These are phyloP conservation scores for Agaricales sp. DNA, from an alignment of 1,284 basidiomycete species.

Conservation along the genomic window DNA sequence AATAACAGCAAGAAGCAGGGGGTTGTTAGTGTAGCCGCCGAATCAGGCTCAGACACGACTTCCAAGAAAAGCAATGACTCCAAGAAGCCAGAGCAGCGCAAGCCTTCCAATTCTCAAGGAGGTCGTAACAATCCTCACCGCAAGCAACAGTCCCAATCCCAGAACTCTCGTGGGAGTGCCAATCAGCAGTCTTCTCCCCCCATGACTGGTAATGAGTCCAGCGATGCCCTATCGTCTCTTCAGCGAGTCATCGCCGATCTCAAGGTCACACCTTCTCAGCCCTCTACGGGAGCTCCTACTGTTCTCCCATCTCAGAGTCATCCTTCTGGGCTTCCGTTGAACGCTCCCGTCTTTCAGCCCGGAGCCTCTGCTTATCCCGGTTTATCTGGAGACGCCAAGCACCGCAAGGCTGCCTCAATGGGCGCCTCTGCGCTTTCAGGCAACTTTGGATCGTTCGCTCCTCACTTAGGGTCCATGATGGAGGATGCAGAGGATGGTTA, in stretches of 20 bases:
- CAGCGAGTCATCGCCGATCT: slow-evolving; percentile 78
- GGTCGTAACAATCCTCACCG: slow-evolving; percentile 36
- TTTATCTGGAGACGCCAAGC: slow-evolving; percentile 43
- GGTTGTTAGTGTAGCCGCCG: slow-evolving; percentile 28
- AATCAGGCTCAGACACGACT: slow-evolving; percentile 57
- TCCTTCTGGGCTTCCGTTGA: slow-evolving; percentile 44
- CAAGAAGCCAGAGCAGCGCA: slow-evolving; percentile 42
- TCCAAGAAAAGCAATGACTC: slow-evolving; percentile 46
- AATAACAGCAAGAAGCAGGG: slow-evolving; percentile 46
- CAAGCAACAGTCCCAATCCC: slow-evolving; percentile 40
- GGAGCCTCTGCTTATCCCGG: slow-evolving; percentile 48
- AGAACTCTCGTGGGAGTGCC: slow-evolving; percentile 28
- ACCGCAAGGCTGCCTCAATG: slow-evolving; percentile 72
- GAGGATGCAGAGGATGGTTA: slow-evolving; percentile 63
- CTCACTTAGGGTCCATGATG: slow-evolving; percentile 71
- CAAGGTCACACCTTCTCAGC: slow-evolving; percentile 52
- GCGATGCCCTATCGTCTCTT: slow-evolving; percentile 67
- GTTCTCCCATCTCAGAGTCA: slow-evolving; percentile 32
- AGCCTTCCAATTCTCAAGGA: slow-evolving; percentile 12
- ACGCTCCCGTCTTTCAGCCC: slow-evolving; percentile 64
- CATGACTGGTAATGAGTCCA: slow-evolving; percentile 32
- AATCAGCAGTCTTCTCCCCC: slow-evolving; percentile 14
- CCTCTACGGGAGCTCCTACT: slow-evolving; percentile 20
- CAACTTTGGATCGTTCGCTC: slow-evolving; percentile 61
- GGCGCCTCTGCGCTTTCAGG: slow-evolving; percentile 46